Evolutionary conservation across 2,329 filamentous ascomycete species (phyloP).

Genomic region (Pyricularia sp.): DNA sequence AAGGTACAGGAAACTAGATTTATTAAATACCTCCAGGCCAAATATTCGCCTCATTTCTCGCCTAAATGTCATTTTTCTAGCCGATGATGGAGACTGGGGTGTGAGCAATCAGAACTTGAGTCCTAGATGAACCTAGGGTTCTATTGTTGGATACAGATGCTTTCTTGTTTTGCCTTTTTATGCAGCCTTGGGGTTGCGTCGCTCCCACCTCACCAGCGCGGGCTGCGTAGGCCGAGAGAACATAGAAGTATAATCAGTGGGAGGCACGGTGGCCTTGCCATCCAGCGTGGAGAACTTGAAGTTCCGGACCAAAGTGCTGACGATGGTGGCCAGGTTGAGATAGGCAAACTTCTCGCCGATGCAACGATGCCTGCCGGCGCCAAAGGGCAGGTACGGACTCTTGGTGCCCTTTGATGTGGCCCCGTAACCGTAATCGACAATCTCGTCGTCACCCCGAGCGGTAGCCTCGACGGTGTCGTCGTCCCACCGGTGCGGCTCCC

Average conservation of each 20-base stretch:
- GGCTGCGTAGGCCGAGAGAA: slow-evolving; percentile 67
- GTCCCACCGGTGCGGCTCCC: slow-evolving; percentile 91
- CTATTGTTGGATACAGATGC: too few relatives aligned
- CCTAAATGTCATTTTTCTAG: too few relatives aligned
- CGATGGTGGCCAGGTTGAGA: slow-evolving; percentile 80
- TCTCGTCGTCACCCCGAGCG: slow-evolving; percentile 56
- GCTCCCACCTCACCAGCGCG: slow-evolving; percentile 68
- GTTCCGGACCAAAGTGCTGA: slow-evolving; percentile 63
- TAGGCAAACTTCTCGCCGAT: slow-evolving; percentile 97
- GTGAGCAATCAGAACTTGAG: too few relatives aligned
- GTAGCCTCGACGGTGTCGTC: slow-evolving; percentile 17
- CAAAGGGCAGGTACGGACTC: slow-evolving; percentile 89
- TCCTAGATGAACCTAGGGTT: too few relatives aligned
- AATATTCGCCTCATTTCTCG: too few relatives aligned
- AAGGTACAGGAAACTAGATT: too few relatives aligned
- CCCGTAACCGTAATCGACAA: slow-evolving; percentile 90
- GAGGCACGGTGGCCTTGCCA: slow-evolving; percentile 59
- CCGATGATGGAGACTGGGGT: slow-evolving; percentile 30
- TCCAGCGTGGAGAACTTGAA: slow-evolving; percentile 74
- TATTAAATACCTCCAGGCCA: too few relatives aligned
- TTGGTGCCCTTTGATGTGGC: slow-evolving; percentile 83
- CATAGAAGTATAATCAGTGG: slow-evolving; percentile 59
- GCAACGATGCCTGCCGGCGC: slow-evolving; percentile 84
- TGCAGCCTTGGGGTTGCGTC: slow-evolving; percentile 25
- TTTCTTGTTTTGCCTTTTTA: too few relatives aligned